Conservation (phyloP, 2,329 filamentous ascomycete species). For the Phoma sp. region DNA sequence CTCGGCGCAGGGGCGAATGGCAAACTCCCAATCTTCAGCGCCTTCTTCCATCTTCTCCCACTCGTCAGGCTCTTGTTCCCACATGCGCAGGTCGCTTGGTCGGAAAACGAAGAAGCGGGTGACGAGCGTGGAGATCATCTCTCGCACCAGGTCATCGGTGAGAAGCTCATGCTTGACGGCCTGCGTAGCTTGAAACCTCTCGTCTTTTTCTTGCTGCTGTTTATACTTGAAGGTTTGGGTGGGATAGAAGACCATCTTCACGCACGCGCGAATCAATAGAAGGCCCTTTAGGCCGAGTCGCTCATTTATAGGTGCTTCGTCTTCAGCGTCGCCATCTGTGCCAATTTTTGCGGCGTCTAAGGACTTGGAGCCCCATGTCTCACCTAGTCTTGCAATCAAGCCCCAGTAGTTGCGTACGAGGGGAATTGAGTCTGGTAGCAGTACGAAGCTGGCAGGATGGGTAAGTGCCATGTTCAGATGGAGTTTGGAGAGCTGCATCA, state of each 20-base stretch:
- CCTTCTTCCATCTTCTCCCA: constrained; percentile 93
- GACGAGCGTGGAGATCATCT: constrained; percentile 85
- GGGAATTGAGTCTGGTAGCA: constrained; percentile 79
- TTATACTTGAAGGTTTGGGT: constrained; percentile 84
- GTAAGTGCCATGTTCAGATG: constrained; percentile 83
- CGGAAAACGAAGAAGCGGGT: constrained; percentile 89
- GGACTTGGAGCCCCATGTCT: constrained; percentile 69
- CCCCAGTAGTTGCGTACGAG: constrained; percentile 87
- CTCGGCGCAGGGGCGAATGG: constrained; percentile 89
- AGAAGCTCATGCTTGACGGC: constrained; percentile 78
- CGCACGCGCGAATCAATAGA: constrained; percentile 79
- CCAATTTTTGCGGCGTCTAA: constrained; percentile 51
- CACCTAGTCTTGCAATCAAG: constrained; percentile 77
- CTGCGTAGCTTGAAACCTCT: constrained; percentile 73
- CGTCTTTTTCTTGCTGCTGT: constrained; percentile 74
- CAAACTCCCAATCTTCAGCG: constrained; percentile 84
- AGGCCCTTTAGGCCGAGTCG: constrained; percentile 84
- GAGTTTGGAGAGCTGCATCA: constrained; percentile 89
- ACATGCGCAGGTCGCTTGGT: constrained; percentile 83
- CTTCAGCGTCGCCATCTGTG: constrained; percentile 57
- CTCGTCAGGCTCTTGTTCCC: constrained; percentile 93
- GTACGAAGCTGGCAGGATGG: constrained; percentile 82
- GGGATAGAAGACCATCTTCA: constrained; percentile 84
- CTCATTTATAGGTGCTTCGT: constrained; percentile 70
- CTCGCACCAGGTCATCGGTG: constrained; percentile 75